A percentile compares a stretch with the other conserved stretches of the same genome.
Conservation (phyloP, 2,329 filamentous ascomycete species). For the Venturia carpophila region DNA sequence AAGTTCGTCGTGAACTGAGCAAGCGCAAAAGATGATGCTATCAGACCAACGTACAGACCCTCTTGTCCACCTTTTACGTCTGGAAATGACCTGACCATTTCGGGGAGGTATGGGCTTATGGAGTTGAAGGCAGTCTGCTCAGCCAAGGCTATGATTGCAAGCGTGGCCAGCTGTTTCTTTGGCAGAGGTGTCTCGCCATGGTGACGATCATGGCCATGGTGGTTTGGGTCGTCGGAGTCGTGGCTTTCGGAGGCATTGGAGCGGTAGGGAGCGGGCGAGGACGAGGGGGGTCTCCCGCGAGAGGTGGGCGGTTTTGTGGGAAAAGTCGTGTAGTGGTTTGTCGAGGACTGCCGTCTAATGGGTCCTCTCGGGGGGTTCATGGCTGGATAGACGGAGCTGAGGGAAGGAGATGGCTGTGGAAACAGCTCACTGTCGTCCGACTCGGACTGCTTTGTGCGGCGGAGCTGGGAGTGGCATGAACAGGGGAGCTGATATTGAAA, state of each 20-base stretch:
- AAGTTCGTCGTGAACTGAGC: constrained; percentile 92
- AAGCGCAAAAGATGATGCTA: constrained; percentile 85
- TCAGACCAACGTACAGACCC: constrained; percentile 80
- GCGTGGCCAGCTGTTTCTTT: constrained; percentile 68
- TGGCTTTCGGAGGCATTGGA: constrained; percentile 21
- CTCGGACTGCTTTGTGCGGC: not conserved
- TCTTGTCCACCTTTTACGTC: constrained; percentile 63
- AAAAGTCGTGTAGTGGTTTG: constrained; percentile 71
- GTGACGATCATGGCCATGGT: constrained; percentile 23
- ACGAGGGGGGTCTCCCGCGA: constrained; percentile 46
- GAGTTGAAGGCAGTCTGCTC: constrained; percentile 97
- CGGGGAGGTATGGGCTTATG: constrained; percentile 87
- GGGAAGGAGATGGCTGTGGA: no score
- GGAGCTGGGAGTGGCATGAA: not conserved
- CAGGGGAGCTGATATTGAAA: not conserved
- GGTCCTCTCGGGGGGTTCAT: constrained; percentile 7
- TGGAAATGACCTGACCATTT: constrained; percentile 82
- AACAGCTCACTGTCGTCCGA: not conserved
- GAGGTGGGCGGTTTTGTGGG: constrained; percentile 63
- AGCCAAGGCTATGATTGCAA: constrained; percentile 81
- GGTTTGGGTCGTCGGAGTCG: constrained; percentile 29
- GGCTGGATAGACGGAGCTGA: not conserved
- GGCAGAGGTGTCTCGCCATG: constrained; percentile 66
- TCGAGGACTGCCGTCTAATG: constrained; percentile 36
- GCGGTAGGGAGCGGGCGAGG: constrained; percentile 22